Evolutionary conservation across 257 asterid species (phyloP).

Genomic region (Asclepias syriaca): DNA sequence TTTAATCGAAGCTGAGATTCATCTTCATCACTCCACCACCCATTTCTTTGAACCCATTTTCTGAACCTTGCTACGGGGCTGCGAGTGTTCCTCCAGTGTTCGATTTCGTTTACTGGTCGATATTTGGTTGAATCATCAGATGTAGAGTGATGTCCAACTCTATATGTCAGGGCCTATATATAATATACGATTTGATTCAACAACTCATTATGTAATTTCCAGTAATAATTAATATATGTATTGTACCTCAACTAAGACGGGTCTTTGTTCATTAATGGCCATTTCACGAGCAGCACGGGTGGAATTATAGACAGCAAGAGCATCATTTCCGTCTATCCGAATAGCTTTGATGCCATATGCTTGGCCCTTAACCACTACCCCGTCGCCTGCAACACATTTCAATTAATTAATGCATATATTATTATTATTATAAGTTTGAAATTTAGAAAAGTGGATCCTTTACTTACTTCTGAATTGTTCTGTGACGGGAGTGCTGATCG

Average conservation of each 20-base stretch:
- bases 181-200: too few relatives aligned
- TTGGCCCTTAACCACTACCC: conserved; percentile 73
- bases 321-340: conserved; percentile 84
- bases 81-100: conserved; percentile 66
- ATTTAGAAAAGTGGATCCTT: not conserved
- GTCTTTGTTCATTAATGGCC: conserved; percentile 64
- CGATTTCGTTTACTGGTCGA: conserved; percentile 59
- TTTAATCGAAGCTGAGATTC: conserved; percentile 50
- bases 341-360: conserved; percentile 76
- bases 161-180: conserved; percentile 62
- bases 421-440: too few relatives aligned
- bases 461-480: conserved; percentile 70
- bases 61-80: conserved; percentile 57
- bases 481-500: conserved; percentile 76
- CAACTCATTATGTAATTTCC: not conserved
- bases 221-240: not conserved
- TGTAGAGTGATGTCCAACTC: conserved; percentile 92
- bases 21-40: conserved; percentile 80
- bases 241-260: conserved; percentile 78
- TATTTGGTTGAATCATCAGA: conserved; percentile 95
- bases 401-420: too few relatives aligned
- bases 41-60: conserved; percentile 63
- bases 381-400: conserved; percentile 53
- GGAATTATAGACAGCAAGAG: conserved; percentile 66
- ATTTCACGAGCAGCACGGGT: conserved; percentile 70